These are phyloP conservation scores for Colletotrichum noveboracense DNA, from an alignment of 2,329 filamentous ascomycete species.

Conservation along the genomic window DNA sequence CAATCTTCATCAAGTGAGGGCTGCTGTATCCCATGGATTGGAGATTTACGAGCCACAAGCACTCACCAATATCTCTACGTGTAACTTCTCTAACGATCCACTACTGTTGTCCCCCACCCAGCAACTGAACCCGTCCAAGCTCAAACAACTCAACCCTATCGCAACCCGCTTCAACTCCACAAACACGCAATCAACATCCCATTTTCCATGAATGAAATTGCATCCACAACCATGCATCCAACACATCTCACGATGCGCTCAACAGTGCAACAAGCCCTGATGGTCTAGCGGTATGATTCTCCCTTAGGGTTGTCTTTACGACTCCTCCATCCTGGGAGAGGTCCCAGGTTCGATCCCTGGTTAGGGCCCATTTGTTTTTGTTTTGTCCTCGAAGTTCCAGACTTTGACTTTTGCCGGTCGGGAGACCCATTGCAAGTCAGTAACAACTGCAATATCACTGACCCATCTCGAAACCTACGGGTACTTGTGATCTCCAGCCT, in stretches of 20 bases:
- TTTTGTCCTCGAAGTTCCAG: neutral
- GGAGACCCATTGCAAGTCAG: neutral
- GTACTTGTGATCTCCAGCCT: neutral
- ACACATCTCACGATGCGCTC: neutral
- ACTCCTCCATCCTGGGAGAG: neutral
- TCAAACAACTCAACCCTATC: neutral
- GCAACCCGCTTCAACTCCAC: neutral
- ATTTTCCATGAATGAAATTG: neutral
- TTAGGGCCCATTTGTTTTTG: neutral
- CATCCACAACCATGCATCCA: accelerated
- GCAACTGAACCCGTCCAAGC: neutral
- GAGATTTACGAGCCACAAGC: neutral
- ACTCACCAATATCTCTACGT: neutral
- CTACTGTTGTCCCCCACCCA: neutral
- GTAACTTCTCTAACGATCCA: neutral
- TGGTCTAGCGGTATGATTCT: neutral
- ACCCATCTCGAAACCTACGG: accelerated
- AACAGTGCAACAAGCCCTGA: neutral
- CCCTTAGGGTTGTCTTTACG: neutral
- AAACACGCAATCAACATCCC: neutral
- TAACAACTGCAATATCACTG: neutral
- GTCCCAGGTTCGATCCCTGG: neutral
- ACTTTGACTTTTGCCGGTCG: neutral
- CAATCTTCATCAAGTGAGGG: neutral
- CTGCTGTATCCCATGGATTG: neutral